Conservation (phyloP, 345 rosid species). For the Camelina neglecta region DNA sequence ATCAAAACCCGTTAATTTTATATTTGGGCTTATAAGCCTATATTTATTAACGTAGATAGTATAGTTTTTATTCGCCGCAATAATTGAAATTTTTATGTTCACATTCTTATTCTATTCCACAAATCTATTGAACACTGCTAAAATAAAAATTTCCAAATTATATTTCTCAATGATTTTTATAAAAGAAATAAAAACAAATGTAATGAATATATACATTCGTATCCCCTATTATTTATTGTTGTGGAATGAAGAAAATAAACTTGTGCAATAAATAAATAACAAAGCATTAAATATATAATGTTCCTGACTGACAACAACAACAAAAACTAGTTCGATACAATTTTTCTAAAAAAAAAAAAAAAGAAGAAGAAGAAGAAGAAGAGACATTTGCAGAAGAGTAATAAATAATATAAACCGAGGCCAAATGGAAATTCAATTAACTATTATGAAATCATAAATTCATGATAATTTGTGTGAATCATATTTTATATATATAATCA, state of each 20-base stretch:
- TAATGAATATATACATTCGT: background rate
- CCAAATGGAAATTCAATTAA: background rate
- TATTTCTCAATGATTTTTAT: background rate
- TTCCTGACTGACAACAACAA: background rate
- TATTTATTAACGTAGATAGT: too few relatives aligned
- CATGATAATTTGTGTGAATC: constrained; percentile 3
- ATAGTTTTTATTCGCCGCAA: background rate
- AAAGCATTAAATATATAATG: background rate
- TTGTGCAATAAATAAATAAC: constrained; percentile 1
- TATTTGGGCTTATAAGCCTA: background rate
- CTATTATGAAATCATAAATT: background rate
- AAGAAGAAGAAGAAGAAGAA: too few relatives aligned
- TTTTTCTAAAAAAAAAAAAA: background rate
- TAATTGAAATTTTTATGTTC: background rate
- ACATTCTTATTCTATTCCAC: background rate
- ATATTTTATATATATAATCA: background rate
- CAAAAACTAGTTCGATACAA: background rate
- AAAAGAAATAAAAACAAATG: background rate
- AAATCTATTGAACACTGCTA: background rate
- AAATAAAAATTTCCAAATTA: background rate
- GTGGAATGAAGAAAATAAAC: background rate
- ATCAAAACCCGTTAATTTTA: background rate
- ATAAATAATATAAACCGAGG: background rate
- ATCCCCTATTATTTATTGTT: background rate
- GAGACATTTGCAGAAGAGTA: too few relatives aligned